phyloP scores from a whole-genome alignment of 768 basidiomycete genomes.

The Pluteus cervinus region DNA sequence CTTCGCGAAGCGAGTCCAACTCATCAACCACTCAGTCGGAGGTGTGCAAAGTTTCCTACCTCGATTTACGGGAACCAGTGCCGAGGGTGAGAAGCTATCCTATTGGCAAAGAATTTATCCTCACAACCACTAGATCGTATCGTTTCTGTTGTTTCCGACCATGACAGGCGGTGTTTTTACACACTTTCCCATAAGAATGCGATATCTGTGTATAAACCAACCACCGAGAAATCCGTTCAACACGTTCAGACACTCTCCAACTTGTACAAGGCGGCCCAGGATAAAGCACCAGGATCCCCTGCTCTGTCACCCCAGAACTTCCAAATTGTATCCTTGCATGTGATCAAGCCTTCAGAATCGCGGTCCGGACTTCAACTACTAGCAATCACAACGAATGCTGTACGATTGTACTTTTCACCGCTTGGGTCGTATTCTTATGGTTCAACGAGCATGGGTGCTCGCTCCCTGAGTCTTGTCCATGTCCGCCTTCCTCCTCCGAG shows the following conservation, averaged over 20 bases:
- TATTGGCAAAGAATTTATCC: background rate
- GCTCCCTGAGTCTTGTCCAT: conserved; percentile 64
- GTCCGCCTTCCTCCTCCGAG: conserved; percentile 75
- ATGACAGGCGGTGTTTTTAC: conserved; percentile 68
- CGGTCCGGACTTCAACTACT: conserved; percentile 69
- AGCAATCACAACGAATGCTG: conserved; percentile 75
- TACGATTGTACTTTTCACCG: conserved; percentile 79
- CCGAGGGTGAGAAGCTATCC: conserved; percentile 52
- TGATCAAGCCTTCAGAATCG: conserved; percentile 61
- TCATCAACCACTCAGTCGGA: conserved; percentile 84
- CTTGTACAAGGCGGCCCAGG: conserved; percentile 69
- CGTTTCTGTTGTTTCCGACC: conserved; percentile 59
- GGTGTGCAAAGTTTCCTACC: conserved; percentile 77
- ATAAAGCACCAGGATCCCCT: conserved; percentile 76
- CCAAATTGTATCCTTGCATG: conserved; percentile 64
- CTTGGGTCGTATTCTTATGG: conserved; percentile 42
- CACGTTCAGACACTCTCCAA: conserved; percentile 73
- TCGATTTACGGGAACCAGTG: conserved; percentile 54
- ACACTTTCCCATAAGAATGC: conserved; percentile 60
- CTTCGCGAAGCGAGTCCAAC: conserved; percentile 82
- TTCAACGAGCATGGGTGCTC: conserved; percentile 21
- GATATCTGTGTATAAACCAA: conserved; percentile 63
- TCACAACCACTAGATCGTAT: conserved; percentile 55
- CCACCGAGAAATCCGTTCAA: conserved; percentile 59
- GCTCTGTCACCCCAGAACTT: conserved; percentile 66